A percentile compares a stretch with the other conserved stretches of the same genome.
Conservation (phyloP, 768 basidiomycete genomes). For the Calocera cornea region DNA sequence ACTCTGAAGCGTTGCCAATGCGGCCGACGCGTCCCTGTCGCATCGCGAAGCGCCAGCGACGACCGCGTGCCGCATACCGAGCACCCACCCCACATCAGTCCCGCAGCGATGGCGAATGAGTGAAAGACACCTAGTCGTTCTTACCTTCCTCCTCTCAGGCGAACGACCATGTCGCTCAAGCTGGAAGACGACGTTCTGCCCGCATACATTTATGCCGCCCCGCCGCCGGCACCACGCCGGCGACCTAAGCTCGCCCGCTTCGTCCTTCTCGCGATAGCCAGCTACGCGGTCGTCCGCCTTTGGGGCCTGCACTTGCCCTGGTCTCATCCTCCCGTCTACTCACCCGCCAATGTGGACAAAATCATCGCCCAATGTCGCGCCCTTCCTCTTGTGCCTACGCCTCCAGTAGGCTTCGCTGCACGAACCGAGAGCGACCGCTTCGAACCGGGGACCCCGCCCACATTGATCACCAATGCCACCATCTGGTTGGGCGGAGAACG, state of each 20-base stretch:
- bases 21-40: no score
- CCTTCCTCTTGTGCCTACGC: slow-evolving; percentile 21
- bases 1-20: no score
- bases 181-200: not conserved
- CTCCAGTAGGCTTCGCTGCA: slow-evolving; percentile 21
- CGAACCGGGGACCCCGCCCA: slow-evolving; percentile 38
- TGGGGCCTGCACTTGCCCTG: not conserved
- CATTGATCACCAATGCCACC: slow-evolving; percentile 51
- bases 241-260: not conserved
- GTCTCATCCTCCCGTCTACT: not conserved
- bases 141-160: not conserved
- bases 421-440: slow-evolving; percentile 40
- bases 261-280: not conserved
- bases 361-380: slow-evolving; percentile 20
- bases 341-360: slow-evolving; percentile 9
- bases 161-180: not conserved
- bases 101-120: no score
- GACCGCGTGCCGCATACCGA: no score
- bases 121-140: not conserved
- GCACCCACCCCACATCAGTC: no score
- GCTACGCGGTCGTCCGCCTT: not conserved
- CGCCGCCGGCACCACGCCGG: not conserved
- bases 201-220: not conserved
- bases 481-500: slow-evolving; percentile 70
- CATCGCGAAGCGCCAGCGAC: no score